Percentiles rank a stretch among this genome's conserved stretches.
Conservation (phyloP, 2,329 filamentous ascomycete species). For the Cladophialophora chaetospira region DNA sequence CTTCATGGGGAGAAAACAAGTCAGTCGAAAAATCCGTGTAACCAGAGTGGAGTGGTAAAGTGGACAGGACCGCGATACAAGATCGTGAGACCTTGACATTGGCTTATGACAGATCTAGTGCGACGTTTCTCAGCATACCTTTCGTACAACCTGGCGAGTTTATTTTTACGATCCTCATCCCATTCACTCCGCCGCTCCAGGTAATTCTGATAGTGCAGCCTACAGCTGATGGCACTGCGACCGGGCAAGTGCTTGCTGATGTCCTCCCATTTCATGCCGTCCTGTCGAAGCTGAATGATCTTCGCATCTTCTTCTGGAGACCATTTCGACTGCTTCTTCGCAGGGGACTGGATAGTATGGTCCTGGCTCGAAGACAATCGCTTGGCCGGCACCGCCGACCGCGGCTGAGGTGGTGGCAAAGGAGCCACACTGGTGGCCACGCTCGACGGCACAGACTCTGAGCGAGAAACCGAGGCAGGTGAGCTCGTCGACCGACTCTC, state of each 20-base stretch:
- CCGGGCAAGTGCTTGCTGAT: slow-evolving; percentile 90
- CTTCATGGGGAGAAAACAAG: slow-evolving; percentile 50
- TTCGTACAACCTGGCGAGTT: slow-evolving; percentile 90
- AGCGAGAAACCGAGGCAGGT: slow-evolving; percentile 26
- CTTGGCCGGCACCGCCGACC: slow-evolving; percentile 35
- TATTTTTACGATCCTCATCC: slow-evolving; percentile 98
- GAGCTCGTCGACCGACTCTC: slow-evolving; percentile 31
- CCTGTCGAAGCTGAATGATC: slow-evolving; percentile 86
- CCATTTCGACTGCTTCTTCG: slow-evolving; percentile 97
- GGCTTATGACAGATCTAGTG: slow-evolving; percentile 20
- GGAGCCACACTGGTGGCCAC: slow-evolving; percentile 28
- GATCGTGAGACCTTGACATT: slow-evolving; percentile 4
- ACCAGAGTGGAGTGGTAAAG: slow-evolving; percentile 1
- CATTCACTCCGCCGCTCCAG: slow-evolving; percentile 89
- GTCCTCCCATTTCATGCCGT: slow-evolving; percentile 98
- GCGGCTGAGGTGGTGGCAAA: slow-evolving; percentile 27
- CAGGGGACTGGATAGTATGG: slow-evolving; percentile 61
- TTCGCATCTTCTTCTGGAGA: slow-evolving; percentile 88
- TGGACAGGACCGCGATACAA: slow-evolving; percentile 3
- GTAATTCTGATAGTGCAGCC: slow-evolving; percentile 96
- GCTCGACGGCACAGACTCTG: slow-evolving; percentile 29
- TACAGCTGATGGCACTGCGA: slow-evolving; percentile 89
- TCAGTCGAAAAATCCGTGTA: slow-evolving; percentile 7
- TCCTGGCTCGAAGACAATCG: slow-evolving; percentile 42
- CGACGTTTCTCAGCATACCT: slow-evolving; percentile 63